A percentile compares a stretch with the other conserved stretches of the same genome.
Evolutionary conservation across 495 filamentous ascomycete species (phyloP).

Genomic region (Trichoderma orchidacearum): DNA sequence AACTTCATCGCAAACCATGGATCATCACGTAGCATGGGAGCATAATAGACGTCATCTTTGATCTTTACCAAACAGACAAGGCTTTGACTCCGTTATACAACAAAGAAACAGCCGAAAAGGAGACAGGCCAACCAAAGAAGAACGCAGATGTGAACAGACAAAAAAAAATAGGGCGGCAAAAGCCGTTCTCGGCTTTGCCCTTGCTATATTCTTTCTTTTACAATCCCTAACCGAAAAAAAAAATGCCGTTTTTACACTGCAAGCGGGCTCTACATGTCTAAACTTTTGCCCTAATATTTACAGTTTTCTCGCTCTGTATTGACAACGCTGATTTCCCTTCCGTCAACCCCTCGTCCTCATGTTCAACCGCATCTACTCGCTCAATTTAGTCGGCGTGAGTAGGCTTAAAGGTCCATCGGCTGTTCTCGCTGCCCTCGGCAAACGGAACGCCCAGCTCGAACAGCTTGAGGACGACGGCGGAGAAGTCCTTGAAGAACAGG

Average conservation of each 20-base stretch:
- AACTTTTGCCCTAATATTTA: neutral
- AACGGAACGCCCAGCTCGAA: slow-evolving; percentile 96
- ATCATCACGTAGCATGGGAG: neutral
- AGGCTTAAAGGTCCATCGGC: slow-evolving; percentile 63
- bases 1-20: neutral
- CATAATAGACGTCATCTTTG: neutral
- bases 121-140: neutral
- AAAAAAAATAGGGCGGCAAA: neutral
- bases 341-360: neutral
- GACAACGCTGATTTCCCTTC: neutral
- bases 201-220: neutral
- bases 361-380: neutral
- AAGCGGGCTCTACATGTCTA: neutral
- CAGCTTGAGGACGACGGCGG: slow-evolving; percentile 62
- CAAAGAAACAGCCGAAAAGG: neutral
- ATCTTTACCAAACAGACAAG: neutral
- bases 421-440: slow-evolving; percentile 46
- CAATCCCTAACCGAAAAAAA: neutral
- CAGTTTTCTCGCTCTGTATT: neutral
- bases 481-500: slow-evolving; percentile 87
- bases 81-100: neutral
- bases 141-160: neutral
- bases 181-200: neutral
- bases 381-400: slow-evolving; percentile 25
- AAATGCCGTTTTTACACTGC: neutral